These are phyloP conservation scores for Potentilla sterilis DNA, from an alignment of 306 rosid species.

Conservation along the genomic window DNA sequence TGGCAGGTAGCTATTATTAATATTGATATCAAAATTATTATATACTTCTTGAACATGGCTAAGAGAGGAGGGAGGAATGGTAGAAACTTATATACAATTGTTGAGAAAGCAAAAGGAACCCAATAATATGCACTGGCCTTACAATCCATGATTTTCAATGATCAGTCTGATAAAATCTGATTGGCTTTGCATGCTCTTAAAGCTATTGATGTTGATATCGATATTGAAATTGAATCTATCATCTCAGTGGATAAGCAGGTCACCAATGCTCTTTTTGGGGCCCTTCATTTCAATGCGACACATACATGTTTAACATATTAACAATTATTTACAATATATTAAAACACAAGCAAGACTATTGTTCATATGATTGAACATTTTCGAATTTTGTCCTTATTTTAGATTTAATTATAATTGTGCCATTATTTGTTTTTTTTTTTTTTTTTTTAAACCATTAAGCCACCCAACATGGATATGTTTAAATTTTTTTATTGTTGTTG, in stretches of 20 bases:
- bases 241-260: neutral
- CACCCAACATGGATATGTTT: too few species aligned
- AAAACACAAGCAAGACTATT: too few species aligned
- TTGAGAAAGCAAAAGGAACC: neutral
- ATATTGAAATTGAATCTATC: neutral
- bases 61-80: neutral
- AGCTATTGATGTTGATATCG: neutral
- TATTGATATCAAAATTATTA: neutral
- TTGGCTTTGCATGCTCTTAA: slow-evolving; percentile 13
- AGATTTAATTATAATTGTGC: too few species aligned
- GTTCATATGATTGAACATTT: too few species aligned
- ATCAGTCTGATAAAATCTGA: neutral
- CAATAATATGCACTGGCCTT: neutral
- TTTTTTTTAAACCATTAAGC: too few species aligned
- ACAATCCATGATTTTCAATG: neutral
- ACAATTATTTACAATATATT: too few species aligned
- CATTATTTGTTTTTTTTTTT: too few species aligned
- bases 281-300: neutral
- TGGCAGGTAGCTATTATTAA: neutral
- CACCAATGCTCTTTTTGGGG: neutral
- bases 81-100: neutral
- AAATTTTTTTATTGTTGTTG: too few species aligned
- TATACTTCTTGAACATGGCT: neutral
- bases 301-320: neutral
- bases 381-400: too few species aligned